phyloP scores from a whole-genome alignment of 2,329 filamentous ascomycete genomes.

The Massarina eburnea region DNA sequence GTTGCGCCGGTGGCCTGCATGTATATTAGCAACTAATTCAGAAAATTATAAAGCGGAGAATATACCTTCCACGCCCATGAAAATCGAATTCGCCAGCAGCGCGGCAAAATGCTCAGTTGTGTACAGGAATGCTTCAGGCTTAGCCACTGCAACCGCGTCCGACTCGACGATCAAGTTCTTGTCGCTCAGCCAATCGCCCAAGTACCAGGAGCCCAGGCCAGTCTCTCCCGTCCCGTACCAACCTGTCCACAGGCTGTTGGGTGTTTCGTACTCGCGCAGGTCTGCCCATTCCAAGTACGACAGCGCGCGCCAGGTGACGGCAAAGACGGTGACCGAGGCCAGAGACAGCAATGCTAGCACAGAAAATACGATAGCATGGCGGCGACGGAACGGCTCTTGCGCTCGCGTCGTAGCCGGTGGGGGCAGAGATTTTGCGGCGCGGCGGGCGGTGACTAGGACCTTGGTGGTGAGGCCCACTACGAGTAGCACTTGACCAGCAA shows the following conservation, averaged over 20 bases:
- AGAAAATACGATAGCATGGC: slow-evolving; percentile 44
- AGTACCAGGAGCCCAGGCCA: slow-evolving; percentile 36
- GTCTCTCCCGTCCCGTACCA: slow-evolving; percentile 43
- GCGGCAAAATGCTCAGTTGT: slow-evolving; percentile 62
- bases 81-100: slow-evolving; percentile 57
- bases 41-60: not conserved
- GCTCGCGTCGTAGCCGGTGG: slow-evolving; percentile 38
- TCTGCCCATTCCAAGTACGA: slow-evolving; percentile 57
- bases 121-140: slow-evolving; percentile 62
- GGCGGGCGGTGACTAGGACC: slow-evolving; percentile 31
- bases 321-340: slow-evolving; percentile 48
- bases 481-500: slow-evolving; percentile 33
- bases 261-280: slow-evolving; percentile 43
- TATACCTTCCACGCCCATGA: slow-evolving; percentile 60
- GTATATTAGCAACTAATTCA: slow-evolving; percentile 2
- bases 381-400: slow-evolving; percentile 32
- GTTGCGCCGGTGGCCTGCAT: slow-evolving; percentile 53
- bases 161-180: slow-evolving; percentile 56
- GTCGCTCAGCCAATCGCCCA: slow-evolving; percentile 58
- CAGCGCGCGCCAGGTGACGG: slow-evolving; percentile 47
- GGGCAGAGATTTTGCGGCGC: slow-evolving; percentile 35
- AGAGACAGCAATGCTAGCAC: slow-evolving; percentile 52
- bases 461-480: slow-evolving; percentile 33
- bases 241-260: slow-evolving; percentile 44
- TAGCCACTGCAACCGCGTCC: slow-evolving; percentile 58